Base-by-base conservation (phyloP, 805 yeast species). In the Wickerhamiella galacta region DNA sequence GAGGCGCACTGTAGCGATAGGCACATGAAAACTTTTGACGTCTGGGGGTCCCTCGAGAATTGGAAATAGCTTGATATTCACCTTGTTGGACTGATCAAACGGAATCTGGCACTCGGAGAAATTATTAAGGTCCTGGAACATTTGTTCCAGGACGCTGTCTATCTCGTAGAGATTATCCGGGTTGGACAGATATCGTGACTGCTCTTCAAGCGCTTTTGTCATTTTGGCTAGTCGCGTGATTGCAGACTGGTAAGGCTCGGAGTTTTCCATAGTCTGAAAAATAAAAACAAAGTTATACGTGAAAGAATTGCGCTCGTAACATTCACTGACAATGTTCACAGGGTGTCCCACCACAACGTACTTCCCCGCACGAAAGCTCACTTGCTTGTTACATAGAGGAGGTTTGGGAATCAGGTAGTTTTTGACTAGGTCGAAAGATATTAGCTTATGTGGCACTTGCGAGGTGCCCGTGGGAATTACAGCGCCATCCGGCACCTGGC, bases 71-170 rank as follows among this genome's bases (percentile, higher is more conserved):
- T 92, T 90, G 48, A 92, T 82, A 54, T 90, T 94, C 18, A 90
- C 77, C 2, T 90, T 75, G 49, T 80, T 90, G 20, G 93, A 75
- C 16, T 73, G 74, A 48, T 87, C 95, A 21, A 90, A 71, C 0
- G 95, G 95, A 20, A 90, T 87, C 52, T 83, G 69, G 55, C 99
- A 90, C 53, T 90, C 99, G 0, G 94, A 81, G 56, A 85, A 92
- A 50, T 80, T 82, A 56, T 90, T 92, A 43, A 90, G 61, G 52
- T 90, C 99, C 53, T 85, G 95, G 48, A 66, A 85, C n/a, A 90
- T 67, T 51, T 90, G 95, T 52, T 81, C 82, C 16, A 90, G 69
- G 33, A 87, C 60, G 43, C 80, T 75, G 43, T 75, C 77, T 28
- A 92, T 71, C 0, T 75, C 66, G 8, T 41, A 50, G 34, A 64